Conservation (phyloP, 768 basidiomycete genomes). For the Chalciporus chontae region DNA sequence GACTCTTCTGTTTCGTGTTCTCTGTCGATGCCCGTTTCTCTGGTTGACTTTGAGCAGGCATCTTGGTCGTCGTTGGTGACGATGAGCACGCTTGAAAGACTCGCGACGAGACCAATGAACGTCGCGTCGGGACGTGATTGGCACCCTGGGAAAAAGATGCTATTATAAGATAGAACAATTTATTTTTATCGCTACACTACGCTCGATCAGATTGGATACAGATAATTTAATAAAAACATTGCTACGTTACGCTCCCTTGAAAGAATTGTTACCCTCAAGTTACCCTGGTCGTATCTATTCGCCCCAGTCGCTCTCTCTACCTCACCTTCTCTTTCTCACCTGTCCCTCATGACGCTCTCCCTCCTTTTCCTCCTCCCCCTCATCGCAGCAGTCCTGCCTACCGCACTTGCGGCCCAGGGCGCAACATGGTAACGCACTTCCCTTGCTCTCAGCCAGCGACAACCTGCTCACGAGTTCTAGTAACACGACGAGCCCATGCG, state of each 20-base stretch:
- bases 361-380: slow-evolving; percentile 18
- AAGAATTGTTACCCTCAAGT: too few species aligned
- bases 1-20: slow-evolving; percentile 65
- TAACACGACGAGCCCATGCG: slow-evolving; percentile 36
- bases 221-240: neutral
- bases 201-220: too few species aligned
- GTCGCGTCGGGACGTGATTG: slow-evolving; percentile 22
- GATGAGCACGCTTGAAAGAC: neutral
- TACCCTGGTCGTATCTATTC: too few species aligned
- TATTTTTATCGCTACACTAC: neutral
- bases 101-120: slow-evolving; percentile 6
- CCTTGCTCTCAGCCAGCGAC: neutral
- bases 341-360: slow-evolving; percentile 22
- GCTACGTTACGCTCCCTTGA: too few species aligned
- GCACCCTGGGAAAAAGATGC: neutral
- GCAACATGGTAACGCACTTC: slow-evolving; percentile 23
- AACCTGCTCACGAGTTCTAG: slow-evolving; percentile 20
- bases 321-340: slow-evolving; percentile 15
- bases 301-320: neutral
- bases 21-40: slow-evolving; percentile 41
- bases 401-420: slow-evolving; percentile 20
- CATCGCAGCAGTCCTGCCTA: slow-evolving; percentile 13
- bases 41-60: slow-evolving; percentile 15
- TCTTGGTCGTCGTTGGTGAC: slow-evolving; percentile 12
- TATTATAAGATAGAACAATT: neutral